phyloP scores from a whole-genome alignment of 1,139 yeast species.

The Hemisphaericaspora lyxosophila region DNA sequence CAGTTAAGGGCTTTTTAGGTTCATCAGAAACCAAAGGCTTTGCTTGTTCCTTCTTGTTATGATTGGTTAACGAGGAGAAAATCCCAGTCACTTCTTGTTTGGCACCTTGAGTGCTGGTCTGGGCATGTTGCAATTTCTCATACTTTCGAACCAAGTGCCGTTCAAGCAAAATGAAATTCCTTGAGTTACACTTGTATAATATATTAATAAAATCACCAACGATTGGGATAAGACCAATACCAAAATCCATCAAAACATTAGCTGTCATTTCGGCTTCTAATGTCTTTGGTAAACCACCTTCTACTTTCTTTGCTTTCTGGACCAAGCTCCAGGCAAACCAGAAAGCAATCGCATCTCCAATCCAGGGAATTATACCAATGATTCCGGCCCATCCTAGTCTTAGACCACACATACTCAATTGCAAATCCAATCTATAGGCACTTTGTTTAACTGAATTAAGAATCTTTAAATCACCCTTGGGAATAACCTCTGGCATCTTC shows the following conservation, averaged over 20 bases:
- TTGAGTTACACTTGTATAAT: conserved; percentile 69
- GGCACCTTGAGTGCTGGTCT: too few species aligned
- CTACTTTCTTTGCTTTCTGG: conserved; percentile 51
- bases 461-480: conserved; percentile 51
- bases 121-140: too few species aligned
- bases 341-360: conserved; percentile 57
- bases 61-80: too few species aligned
- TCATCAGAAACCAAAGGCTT: too few species aligned
- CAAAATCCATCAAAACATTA: conserved; percentile 65
- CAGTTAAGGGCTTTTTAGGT: too few species aligned
- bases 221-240: conserved; percentile 68
- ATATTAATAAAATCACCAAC: conserved; percentile 71
- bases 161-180: conserved; percentile 68
- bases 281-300: conserved; percentile 61
- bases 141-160: conserved; percentile 51
- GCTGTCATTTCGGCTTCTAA: conserved; percentile 54
- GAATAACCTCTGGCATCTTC: conserved; percentile 54
- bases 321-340: conserved; percentile 52
- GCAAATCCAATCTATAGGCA: conserved; percentile 67
- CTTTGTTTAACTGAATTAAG: conserved; percentile 55
- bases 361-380: conserved; percentile 66
- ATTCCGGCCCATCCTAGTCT: conserved; percentile 73
- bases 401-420: conserved; percentile 61
- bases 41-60: too few species aligned
- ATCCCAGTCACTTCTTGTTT: too few species aligned